These are phyloP conservation scores for Aspergillus campestris DNA, from an alignment of 495 filamentous ascomycete genomes.

Conservation along the genomic window DNA sequence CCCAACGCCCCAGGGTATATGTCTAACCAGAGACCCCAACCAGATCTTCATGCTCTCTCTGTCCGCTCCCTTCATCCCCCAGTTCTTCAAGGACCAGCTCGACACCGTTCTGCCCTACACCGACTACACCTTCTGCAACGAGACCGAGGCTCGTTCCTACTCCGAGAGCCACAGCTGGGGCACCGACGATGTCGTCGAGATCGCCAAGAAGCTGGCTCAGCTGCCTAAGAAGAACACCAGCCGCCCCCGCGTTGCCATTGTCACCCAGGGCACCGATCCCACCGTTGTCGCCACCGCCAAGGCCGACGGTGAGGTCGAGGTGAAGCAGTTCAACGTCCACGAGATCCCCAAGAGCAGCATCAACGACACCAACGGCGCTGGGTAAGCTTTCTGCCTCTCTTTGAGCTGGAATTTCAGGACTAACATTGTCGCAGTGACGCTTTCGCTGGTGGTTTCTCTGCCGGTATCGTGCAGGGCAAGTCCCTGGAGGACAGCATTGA, in stretches of 20 bases:
- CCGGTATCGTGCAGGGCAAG: conserved; percentile 80
- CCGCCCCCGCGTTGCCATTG: conserved; percentile 71
- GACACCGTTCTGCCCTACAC: conserved; percentile 80
- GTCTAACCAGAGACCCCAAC: background rate
- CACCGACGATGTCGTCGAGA: conserved; percentile 73
- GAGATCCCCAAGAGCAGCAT: conserved; percentile 66
- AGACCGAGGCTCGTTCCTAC: conserved; percentile 84
- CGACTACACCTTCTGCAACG: conserved; percentile 96
- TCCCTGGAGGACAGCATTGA: conserved; percentile 66
- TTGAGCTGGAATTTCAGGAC: background rate
- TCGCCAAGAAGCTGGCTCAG: conserved; percentile 74
- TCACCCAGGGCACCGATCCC: conserved; percentile 89
- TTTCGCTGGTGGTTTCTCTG: conserved; percentile 88
- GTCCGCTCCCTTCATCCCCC: conserved; percentile 87
- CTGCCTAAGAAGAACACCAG: conserved; percentile 84
- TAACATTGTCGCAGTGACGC: conserved; percentile 57
- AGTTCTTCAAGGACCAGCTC: conserved; percentile 95
- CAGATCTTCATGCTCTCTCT: conserved; percentile 79
- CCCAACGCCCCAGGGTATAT: background rate
- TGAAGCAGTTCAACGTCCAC: conserved; percentile 73
- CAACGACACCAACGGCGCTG: conserved; percentile 92
- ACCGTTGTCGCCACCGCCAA: conserved; percentile 69
- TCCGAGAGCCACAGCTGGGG: conserved; percentile 65
- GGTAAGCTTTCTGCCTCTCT: conserved; percentile 34
- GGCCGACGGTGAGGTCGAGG: conserved; percentile 50